Conservation (phyloP, 768 basidiomycete genomes). For the Boletus sp. region DNA sequence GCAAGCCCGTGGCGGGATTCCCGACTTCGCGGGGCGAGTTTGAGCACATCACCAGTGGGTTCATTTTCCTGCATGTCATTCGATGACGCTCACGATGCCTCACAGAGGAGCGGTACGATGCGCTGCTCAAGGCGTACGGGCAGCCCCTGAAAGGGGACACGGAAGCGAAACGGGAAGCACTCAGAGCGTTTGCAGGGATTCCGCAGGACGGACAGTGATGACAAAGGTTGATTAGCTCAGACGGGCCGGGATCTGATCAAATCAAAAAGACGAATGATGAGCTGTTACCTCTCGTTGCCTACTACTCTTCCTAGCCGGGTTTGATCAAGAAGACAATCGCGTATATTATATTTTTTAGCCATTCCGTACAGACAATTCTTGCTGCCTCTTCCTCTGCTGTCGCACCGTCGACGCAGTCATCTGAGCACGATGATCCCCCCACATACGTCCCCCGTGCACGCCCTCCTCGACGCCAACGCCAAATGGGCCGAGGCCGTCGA, state of each 20-base stretch:
- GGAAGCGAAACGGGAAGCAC: conserved; percentile 36
- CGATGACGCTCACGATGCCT: too few relatives aligned
- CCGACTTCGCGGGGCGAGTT: conserved; percentile 42
- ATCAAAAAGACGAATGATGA: too few relatives aligned
- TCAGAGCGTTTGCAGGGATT: conserved; percentile 39
- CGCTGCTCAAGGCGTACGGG: conserved; percentile 35
- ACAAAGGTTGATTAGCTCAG: too few relatives aligned
- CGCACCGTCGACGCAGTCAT: neutral
- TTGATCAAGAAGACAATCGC: too few relatives aligned
- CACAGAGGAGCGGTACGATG: conserved; percentile 43
- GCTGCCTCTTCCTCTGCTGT: neutral
- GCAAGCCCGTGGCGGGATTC: conserved; percentile 38
- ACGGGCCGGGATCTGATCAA: too few relatives aligned
- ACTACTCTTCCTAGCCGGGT: too few relatives aligned
- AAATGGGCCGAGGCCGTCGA: conserved; percentile 69
- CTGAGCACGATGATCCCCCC: conserved; percentile 9
- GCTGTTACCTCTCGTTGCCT: too few relatives aligned
- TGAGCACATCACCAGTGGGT: conserved; percentile 43
- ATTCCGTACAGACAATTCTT: neutral
- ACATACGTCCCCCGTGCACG: neutral
- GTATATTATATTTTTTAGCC: too few relatives aligned
- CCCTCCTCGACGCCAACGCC: conserved; percentile 51
- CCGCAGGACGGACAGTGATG: conserved; percentile 22
- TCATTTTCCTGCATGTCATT: neutral
- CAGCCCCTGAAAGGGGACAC: conserved; percentile 39